Evolutionary conservation across 768 basidiomycete species (phyloP), one percentile per base, ranked within the genome.

Genomic region (Artomyces pyxidatus): DNA sequence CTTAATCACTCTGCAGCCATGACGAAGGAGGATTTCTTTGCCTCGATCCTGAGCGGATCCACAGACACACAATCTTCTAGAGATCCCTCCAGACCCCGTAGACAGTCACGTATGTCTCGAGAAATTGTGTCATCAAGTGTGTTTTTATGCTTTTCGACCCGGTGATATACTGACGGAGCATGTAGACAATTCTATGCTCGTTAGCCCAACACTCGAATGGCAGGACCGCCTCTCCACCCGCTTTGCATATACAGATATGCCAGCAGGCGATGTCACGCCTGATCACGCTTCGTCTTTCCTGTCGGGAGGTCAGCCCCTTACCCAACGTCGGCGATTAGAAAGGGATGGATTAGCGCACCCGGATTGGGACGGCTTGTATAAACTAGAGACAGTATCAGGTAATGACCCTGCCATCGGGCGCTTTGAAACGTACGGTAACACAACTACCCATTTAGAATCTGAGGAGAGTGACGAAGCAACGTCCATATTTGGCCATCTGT

Each of bases 1-100:
- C 69, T 72, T 21, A 75, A 69, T 54, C 82, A 80, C 55, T 74
- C 80, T 8, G 71, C 68, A 0, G 78, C 76, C 28, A 77, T 81
- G 6, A 83, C 82, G 3, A 85, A 86, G 57, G 85, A 87, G 61
- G 84, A 86, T 59, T 83, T 87, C 56, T 84, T 87, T 59, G 83
- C 84, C 1, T 84, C 84, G 9, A 79, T 87, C 41, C 70, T 86
- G 43, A 74, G 72, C 59, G 78, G 80, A 3, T 35, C 32, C 59
- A 79, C 74, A 52, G 74, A 77, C 59, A 60, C 64, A 25, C 66
- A 65, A 14, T 68, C 66, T 45, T 67, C 64, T 44, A 71, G 74
- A 39, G 82, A 85, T 63, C 65, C 74, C 17, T 75, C 77, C 29
- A 73, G 83, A 49, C 76, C 83, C 8, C 75, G 82, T 37, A 71